These are phyloP conservation scores for Stereum hirsutum DNA, from an alignment of 1,284 basidiomycete species.

Conservation along the genomic window DNA sequence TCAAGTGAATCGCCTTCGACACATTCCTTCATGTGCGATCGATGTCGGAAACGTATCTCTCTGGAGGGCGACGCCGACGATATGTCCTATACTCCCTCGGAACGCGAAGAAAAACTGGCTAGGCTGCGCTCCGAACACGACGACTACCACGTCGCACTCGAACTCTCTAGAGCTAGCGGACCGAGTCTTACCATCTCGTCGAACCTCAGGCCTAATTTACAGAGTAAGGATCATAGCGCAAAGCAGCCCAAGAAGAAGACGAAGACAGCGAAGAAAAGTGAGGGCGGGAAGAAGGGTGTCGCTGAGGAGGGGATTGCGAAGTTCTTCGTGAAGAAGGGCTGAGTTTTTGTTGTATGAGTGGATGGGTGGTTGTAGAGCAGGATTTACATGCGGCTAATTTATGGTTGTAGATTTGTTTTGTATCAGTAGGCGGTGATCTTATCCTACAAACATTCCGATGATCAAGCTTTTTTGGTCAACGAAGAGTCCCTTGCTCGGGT, in stretches of 20 bases:
- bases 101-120: constrained; percentile 28
- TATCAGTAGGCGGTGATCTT: no score
- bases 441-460: no score
- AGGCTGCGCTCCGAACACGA: constrained; percentile 64
- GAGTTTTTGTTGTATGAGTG: no score
- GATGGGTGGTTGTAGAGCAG: no score
- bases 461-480: no score
- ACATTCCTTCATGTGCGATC: constrained; percentile 37
- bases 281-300: constrained; percentile 4
- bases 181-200: no score
- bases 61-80: constrained; percentile 12
- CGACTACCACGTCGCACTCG: constrained; percentile 82
- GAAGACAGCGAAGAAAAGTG: constrained; percentile 17
- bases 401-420: no score
- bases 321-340: constrained; percentile 48
- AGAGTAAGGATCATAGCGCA: constrained; percentile 5
- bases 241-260: constrained; percentile 22
- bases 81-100: constrained; percentile 14
- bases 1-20: neutral
- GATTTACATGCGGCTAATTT: no score
- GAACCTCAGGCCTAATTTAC: constrained; percentile 7
- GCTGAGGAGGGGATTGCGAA: constrained; percentile 57
- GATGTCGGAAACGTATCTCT: constrained; percentile 40
- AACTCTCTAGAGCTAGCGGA: constrained; percentile 35
- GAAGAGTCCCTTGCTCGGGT: no score